phyloP scores from a whole-genome alignment of 352 stramenopile genomes.

The Globisporangium radiosum region DNA sequence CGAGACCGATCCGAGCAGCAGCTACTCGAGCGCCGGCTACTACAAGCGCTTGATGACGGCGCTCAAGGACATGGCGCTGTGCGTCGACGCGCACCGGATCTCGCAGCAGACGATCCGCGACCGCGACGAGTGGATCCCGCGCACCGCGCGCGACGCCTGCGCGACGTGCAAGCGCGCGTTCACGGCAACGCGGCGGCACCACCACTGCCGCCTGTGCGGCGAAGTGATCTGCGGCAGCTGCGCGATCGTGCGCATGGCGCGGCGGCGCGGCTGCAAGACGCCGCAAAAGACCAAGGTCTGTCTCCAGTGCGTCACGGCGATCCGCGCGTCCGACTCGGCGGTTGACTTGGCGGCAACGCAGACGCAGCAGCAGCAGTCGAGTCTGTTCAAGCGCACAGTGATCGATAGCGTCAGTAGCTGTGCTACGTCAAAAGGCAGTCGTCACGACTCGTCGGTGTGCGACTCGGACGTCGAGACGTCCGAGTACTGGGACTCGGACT shows the following conservation, averaged over 20 bases:
- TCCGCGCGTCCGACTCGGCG: slow-evolving; percentile 23
- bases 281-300: slow-evolving; percentile 60
- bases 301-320: slow-evolving; percentile 42
- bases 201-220: slow-evolving; percentile 76
- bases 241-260: slow-evolving; percentile 42
- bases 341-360: neutral
- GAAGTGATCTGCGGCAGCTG: slow-evolving; percentile 72
- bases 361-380: slow-evolving; percentile 1
- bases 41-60: slow-evolving; percentile 48
- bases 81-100: slow-evolving; percentile 59
- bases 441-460: slow-evolving; percentile 1
- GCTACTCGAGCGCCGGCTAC: slow-evolving; percentile 17
- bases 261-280: slow-evolving; percentile 20
- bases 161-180: slow-evolving; percentile 58
- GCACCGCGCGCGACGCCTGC: slow-evolving; percentile 35
- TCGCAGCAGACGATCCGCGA: slow-evolving; percentile 41
- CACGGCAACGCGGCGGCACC: slow-evolving; percentile 44
- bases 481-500: slow-evolving; percentile 4
- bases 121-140: slow-evolving; percentile 48
- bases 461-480: slow-evolving; percentile 9
- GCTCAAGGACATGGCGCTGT: slow-evolving; percentile 48
- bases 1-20: slow-evolving; percentile 33
- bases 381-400: neutral
- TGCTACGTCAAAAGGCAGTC: neutral
- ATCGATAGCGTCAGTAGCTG: neutral